These are phyloP conservation scores for Didymella keratinophila DNA, from an alignment of 2,329 filamentous ascomycete genomes.

Conservation along the genomic window DNA sequence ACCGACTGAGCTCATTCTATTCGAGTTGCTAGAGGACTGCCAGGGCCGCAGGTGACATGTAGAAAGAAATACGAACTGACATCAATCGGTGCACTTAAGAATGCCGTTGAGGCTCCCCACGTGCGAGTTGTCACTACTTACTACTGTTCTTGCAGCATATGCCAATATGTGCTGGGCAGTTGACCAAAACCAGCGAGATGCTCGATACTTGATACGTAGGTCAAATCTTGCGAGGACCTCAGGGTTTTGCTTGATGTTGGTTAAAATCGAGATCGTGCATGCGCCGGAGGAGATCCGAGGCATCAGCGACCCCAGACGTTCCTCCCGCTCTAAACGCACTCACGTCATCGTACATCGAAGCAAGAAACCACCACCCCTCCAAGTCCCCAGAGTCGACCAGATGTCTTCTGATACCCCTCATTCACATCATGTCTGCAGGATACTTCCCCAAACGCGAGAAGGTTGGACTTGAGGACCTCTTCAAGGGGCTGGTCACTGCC, in stretches of 20 bases:
- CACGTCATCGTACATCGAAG: slow-evolving; percentile 33
- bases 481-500: slow-evolving; percentile 54
- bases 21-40: slow-evolving; percentile 18
- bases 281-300: slow-evolving; percentile 4
- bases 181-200: too few species aligned
- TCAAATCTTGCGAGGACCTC: background rate
- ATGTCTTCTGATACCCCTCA: slow-evolving; percentile 10
- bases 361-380: slow-evolving; percentile 14
- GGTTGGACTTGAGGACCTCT: slow-evolving; percentile 49
- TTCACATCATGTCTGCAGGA: slow-evolving; percentile 42
- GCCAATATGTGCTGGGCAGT: too few species aligned
- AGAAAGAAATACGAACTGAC: background rate
- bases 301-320: slow-evolving; percentile 11
- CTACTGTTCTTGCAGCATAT: too few species aligned
- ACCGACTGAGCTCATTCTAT: slow-evolving; percentile 18
- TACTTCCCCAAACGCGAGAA: slow-evolving; percentile 52
- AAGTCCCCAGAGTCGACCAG: background rate
- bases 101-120: background rate
- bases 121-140: background rate
- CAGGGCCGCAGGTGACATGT: slow-evolving; percentile 9
- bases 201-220: background rate
- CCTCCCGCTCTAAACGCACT: slow-evolving; percentile 7
- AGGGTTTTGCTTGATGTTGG: background rate
- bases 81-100: background rate
- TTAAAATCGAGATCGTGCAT: background rate